Base-by-base conservation (phyloP, 345 rosid species). In the Toxicodendron radicans region DNA sequence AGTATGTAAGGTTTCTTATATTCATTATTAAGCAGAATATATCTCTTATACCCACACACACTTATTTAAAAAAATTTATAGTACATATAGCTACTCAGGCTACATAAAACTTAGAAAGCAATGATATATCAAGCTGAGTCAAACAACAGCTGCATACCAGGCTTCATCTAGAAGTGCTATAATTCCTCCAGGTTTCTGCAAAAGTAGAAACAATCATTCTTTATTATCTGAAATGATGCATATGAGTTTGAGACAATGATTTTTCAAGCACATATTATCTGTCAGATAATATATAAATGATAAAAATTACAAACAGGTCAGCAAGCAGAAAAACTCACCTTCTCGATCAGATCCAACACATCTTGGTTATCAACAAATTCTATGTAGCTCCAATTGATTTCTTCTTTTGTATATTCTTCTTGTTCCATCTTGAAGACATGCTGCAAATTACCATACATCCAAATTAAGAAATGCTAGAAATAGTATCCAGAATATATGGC, bases 351-450 rank as follows among this genome's bases (percentile, higher is more conserved):
- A 79, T 95, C 99, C 85, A 95, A 81, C 63, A 95, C 98, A 86
- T 95, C 99, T 85, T 95, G 94, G 85, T 95, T 95, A 83, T 95
- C 99, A 79, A 95, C 99, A 80, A 95, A 95, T 79, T 95, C 99
- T 81, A 95, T 95, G 86, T 95, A 95, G 89, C 98, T 95, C 99
- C 99, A 95, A 45, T 95, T 86, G 79, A 95, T 95, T 88, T 93
- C 98, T 81, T 95, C 99, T 80, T 91, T 95, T 23, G 98, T 91
- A 78, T 95, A 95, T 75, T 95, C 99, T 81, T 95, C 98, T 80
- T 95, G 99, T 81, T 95, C 99, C 99, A 91, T 95, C 87, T 95
- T 95, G 81, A 95, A 95, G 76, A 95, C 99, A 78, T 95, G 97
- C 98, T 95, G 95, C 79, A 82, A 75, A 78, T 58, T 48, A 68